A percentile compares a stretch with the other conserved stretches of the same genome.
These are phyloP conservation scores for Blastomyces silverae DNA, from an alignment of 2,329 filamentous ascomycete genomes.

Conservation along the genomic window DNA sequence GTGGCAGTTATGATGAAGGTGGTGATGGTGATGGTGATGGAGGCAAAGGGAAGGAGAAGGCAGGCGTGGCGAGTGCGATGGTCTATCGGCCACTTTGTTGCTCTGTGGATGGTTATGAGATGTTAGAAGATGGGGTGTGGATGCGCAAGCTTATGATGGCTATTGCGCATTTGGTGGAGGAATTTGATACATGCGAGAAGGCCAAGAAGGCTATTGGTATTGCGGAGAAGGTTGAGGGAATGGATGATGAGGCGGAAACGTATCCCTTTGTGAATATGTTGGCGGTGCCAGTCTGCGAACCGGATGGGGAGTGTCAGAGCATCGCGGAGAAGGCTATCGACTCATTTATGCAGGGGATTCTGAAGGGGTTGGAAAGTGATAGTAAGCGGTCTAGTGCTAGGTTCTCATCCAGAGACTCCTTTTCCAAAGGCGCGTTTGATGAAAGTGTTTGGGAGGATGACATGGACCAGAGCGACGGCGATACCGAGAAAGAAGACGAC, in stretches of 20 bases:
- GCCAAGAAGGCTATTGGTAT: conserved; percentile 19
- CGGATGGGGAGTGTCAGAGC: conserved; percentile 15
- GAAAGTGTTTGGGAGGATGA: not conserved
- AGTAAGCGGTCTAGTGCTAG: conserved; percentile 1
- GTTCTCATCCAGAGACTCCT: not conserved
- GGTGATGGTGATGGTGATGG: not conserved
- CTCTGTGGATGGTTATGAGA: conserved; percentile 18
- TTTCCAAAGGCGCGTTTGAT: not conserved
- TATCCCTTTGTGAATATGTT: conserved; percentile 17
- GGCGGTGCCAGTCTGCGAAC: conserved; percentile 19
- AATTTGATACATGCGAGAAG: conserved; percentile 17
- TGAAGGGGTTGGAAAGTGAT: not conserved
- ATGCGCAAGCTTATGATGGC: conserved; percentile 18
- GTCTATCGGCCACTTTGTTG: conserved; percentile 19
- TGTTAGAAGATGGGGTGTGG: conserved; percentile 16
- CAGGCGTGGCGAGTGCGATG: conserved; percentile 9
- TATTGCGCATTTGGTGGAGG: conserved; percentile 17
- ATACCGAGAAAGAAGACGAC: not conserved
- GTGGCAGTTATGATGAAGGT: not conserved
- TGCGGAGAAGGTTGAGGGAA: conserved; percentile 6
- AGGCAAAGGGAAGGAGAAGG: conserved; percentile 5
- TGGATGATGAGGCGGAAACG: not conserved
- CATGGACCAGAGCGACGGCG: not conserved
- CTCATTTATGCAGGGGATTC: conserved; percentile 8
- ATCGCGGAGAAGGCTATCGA: conserved; percentile 14